phyloP scores from a whole-genome alignment of 495 filamentous ascomycete genomes.

The Cercophora sp. region DNA sequence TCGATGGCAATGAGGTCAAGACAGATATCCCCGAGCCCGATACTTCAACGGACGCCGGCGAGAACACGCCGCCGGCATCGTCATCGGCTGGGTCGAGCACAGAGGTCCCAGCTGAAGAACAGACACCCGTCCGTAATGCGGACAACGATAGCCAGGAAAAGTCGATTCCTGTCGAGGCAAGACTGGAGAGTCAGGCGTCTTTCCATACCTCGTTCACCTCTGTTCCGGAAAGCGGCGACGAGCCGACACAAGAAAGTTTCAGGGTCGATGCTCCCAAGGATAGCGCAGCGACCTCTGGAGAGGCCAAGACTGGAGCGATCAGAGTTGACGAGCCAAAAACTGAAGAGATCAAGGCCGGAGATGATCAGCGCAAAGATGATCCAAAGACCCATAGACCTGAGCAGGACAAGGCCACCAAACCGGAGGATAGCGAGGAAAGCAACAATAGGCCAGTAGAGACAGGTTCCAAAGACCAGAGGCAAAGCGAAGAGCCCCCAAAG shows the following conservation, averaged over 20 bases:
- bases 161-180: background rate
- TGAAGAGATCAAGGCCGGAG: background rate
- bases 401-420: no score
- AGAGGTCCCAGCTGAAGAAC: background rate
- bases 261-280: background rate
- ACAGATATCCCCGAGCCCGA: background rate
- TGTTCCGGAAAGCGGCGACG: background rate
- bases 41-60: constrained; percentile 12
- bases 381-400: no score
- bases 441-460: no score
- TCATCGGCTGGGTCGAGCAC: background rate
- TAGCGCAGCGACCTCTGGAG: background rate
- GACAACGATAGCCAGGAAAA: no score
- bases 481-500: no score
- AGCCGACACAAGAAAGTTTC: background rate
- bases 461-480: no score
- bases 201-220: background rate
- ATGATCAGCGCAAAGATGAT: background rate
- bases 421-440: no score
- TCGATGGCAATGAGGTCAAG: background rate
- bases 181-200: background rate
- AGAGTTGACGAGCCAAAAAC: background rate
- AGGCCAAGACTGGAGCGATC: background rate
- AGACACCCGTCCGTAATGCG: background rate
- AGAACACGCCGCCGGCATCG: constrained; percentile 16